phyloP scores from a whole-genome alignment of 225 moss, liverwort and hornwort species.

The Physcomitrium patens region DNA sequence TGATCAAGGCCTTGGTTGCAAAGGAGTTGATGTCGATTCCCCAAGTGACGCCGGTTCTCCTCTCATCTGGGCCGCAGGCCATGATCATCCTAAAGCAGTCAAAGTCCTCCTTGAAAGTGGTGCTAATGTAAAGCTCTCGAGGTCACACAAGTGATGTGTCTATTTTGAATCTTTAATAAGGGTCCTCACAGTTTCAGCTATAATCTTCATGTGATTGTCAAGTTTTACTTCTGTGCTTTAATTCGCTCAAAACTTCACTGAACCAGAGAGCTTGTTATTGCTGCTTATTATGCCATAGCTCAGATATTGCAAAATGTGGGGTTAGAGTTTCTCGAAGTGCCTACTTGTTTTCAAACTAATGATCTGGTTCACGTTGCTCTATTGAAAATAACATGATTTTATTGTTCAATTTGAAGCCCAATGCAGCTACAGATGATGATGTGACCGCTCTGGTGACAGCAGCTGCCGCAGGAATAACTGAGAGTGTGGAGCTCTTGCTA shows the following conservation, averaged over 20 bases:
- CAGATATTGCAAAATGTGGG: not conserved
- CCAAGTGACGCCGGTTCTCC: constrained; percentile 88
- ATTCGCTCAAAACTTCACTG: not conserved
- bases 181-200: not conserved
- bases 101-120: constrained; percentile 70
- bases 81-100: constrained; percentile 74
- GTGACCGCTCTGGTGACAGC: constrained; percentile 92
- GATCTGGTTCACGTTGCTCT: constrained; percentile 18
- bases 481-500: constrained; percentile 76
- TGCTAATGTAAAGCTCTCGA: constrained; percentile 69
- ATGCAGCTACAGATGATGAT: constrained; percentile 84
- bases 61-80: constrained; percentile 97
- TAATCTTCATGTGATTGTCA: constrained; percentile 15
- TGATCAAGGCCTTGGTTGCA: constrained; percentile 68
- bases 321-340: not conserved
- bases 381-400: constrained; percentile 31
- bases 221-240: constrained; percentile 17
- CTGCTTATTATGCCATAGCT: constrained; percentile 13
- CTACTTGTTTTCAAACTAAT: constrained; percentile 10
- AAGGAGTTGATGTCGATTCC: constrained; percentile 81
- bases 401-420: constrained; percentile 52
- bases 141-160: not conserved
- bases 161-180: not conserved
- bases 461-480: constrained; percentile 76
- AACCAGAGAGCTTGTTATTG: constrained; percentile 20